Evolutionary conservation across 2,329 filamentous ascomycete genomes (phyloP), one percentile per base, ranked within the genome.

Genomic region (Tetracladium maxilliforme): DNA sequence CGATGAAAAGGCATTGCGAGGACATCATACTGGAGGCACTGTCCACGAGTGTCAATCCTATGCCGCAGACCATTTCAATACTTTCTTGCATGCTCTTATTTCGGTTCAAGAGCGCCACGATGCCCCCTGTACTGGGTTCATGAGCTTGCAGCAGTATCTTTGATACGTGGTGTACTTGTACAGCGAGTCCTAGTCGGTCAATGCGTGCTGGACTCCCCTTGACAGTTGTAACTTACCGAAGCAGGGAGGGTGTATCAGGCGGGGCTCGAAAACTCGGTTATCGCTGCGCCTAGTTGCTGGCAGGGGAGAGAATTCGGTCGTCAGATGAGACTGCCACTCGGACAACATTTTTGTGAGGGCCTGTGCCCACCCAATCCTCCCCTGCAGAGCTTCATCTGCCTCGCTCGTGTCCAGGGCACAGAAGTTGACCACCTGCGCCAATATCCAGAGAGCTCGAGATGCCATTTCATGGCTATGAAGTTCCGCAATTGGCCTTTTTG

Each of bases 371-470:
- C n/a, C n/a, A n/a, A n/a, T n/a, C n/a, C n/a, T n/a, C n/a, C n/a
- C n/a, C n/a, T n/a, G n/a, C n/a, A n/a, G n/a, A n/a, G n/a, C n/a
- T n/a, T n/a, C n/a, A n/a, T n/a, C n/a, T n/a, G n/a, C n/a, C n/a
- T n/a, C n/a, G n/a, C n/a, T n/a, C n/a, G n/a, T n/a, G n/a, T 42
- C 58, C n/a, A 56, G 51, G 1, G 64, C 64, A 23, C 61, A 63
- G 40, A 66, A 73, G 32, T 70, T 68, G 4, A 72, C 58, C 4
- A 58, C 60, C 34, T 66, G 58, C 2, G 63, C 61, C 5, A 70
- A 50, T 2, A 72, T 52, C 34, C 64, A 73, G 0, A 66, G 48
- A 0, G 64, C 54, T 2, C 61, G 51, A 6, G 54, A 52, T 0
- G 65, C 64, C 14, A 73, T 46, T 24, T 71, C 67, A 25, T 66